A percentile compares a stretch with the other conserved stretches of the same genome.
These are phyloP conservation scores for Psidium guajava DNA, from an alignment of 345 rosid genomes.

Conservation along the genomic window DNA sequence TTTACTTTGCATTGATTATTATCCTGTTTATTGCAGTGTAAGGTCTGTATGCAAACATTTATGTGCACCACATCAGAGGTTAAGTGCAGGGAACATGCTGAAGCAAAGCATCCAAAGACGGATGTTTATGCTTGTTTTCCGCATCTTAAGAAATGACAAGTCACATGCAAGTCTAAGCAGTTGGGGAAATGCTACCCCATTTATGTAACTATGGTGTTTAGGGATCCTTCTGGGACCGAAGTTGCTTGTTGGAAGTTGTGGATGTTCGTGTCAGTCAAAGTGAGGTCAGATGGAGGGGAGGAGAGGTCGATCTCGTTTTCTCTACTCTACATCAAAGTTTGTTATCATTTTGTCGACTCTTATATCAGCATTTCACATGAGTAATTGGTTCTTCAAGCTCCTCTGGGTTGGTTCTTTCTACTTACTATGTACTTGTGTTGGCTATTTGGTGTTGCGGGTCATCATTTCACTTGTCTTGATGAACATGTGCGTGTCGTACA, in stretches of 20 bases:
- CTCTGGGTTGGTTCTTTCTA: neutral
- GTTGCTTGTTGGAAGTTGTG: neutral
- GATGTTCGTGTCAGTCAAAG: neutral
- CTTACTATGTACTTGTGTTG: neutral
- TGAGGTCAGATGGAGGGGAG: neutral
- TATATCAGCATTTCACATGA: neutral
- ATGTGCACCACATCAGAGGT: constrained; percentile 59
- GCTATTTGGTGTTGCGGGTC: neutral
- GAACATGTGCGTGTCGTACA: neutral
- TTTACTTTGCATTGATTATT: neutral
- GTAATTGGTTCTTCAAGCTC: neutral
- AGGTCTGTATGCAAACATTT: constrained; percentile 64
- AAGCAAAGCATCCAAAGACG: constrained; percentile 48
- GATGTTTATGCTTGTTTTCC: constrained; percentile 33
- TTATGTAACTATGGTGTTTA: neutral
- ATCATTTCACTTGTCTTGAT: neutral
- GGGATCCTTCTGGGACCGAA: neutral
- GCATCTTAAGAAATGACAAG: constrained; percentile 24
- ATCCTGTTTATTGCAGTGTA: constrained; percentile 30
- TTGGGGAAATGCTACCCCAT: neutral
- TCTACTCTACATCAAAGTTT: neutral
- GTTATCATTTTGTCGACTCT: neutral
- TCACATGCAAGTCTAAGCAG: neutral
- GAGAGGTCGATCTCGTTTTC: neutral
- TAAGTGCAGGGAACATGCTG: constrained; percentile 59